Evolutionary conservation across 192 early-diverging fungal species (phyloP), one percentile per base, ranked within the genome.

Genomic region (Entomortierella chlamydospora): DNA sequence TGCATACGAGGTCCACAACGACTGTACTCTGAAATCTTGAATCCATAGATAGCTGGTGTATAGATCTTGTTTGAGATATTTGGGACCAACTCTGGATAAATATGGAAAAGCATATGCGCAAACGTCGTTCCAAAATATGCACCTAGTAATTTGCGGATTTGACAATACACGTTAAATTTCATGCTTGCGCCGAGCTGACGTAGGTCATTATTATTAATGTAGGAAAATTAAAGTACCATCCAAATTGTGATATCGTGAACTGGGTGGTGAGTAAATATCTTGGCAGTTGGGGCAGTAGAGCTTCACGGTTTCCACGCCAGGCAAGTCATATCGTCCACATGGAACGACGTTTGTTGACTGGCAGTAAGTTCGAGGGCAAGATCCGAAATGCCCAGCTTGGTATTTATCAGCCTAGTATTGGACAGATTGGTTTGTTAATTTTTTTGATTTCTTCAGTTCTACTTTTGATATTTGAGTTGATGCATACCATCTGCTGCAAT

Each of bases 121-220:
- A 99, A 97, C 5, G 96, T 96, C 20, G 98, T 94, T 34, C 97
- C 97, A 87, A 99, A 99, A 79, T 91, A 93, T 37, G 96, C 94
- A 57, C 98, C 95, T 90, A 30, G 4, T 61, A 0, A 29, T 15
- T n/a, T 56, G n/a, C 34, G 12, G 64, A 34, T 28, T 23, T 57
- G 70, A 61, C 34, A 37, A 10, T 37, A n/a, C n/a, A n/a, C n/a
- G n/a, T 18, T 51, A n/a, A 20, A 52, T 2, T 26, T 53, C 20
- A 18, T 56, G 33, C n/a, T 12, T 9, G 8, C 10, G 29, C n/a
- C n/a, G n/a, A n/a, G n/a, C n/a, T n/a, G n/a, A n/a, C n/a, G n/a
- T n/a, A n/a, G n/a, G n/a, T n/a, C n/a, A n/a, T n/a, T n/a, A n/a
- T n/a, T n/a, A n/a, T n/a, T n/a, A n/a, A n/a, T n/a, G n/a, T n/a